Evolutionary conservation across 1,284 basidiomycete species (phyloP).

Genomic region (Sporisorium iseilematis-ciliati): DNA sequence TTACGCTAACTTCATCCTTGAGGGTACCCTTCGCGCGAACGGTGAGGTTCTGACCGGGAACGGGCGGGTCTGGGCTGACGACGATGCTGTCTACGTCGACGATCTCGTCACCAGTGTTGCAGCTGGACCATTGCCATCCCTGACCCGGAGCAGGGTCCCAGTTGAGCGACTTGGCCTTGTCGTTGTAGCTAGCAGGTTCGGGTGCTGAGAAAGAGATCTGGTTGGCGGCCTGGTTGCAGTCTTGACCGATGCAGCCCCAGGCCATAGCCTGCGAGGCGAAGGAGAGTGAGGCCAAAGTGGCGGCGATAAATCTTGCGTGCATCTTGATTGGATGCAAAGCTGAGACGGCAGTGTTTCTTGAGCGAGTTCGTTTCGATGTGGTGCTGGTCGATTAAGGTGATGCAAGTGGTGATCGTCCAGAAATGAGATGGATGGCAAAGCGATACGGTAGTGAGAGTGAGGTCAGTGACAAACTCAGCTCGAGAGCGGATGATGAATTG

Average conservation of each 20-base stretch:
- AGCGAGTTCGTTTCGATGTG: background rate
- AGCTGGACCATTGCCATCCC: conserved; percentile 64
- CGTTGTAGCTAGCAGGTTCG: conserved; percentile 10
- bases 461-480: conserved; percentile 4
- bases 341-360: background rate
- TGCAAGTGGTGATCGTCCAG: conserved; percentile 1
- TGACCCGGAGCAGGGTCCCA: conserved; percentile 25
- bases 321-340: conserved; percentile 7
- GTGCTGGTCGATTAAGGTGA: background rate
- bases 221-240: conserved; percentile 35
- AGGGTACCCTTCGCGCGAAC: conserved; percentile 60
- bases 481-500: conserved; percentile 4
- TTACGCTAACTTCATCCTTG: conserved; percentile 54
- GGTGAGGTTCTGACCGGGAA: conserved; percentile 65
- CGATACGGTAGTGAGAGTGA: too few species aligned
- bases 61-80: conserved; percentile 66
- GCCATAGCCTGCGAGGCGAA: conserved; percentile 38
- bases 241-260: conserved; percentile 50
- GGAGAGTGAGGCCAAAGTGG: conserved; percentile 34
- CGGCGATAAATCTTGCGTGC: conserved; percentile 29
- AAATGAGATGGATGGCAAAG: background rate
- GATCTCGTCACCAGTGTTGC: conserved; percentile 52
- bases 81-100: conserved; percentile 59
- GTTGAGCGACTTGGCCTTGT: background rate
- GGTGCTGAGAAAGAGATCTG: conserved; percentile 49